These are phyloP conservation scores for Vigna angularis DNA, from an alignment of 306 rosid genomes.

Conservation along the genomic window DNA sequence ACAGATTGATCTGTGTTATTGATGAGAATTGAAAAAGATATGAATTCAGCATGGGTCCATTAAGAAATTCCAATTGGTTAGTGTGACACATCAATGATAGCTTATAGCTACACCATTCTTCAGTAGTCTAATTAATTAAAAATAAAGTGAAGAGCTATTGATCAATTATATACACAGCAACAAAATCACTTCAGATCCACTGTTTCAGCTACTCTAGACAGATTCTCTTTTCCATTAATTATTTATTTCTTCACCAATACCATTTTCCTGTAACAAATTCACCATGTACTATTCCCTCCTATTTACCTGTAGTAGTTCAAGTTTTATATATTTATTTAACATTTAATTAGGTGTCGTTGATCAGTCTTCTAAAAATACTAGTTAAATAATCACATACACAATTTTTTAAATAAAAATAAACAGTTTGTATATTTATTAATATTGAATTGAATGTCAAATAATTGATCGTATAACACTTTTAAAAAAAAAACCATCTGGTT, in stretches of 20 bases:
- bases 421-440: too few relatives aligned
- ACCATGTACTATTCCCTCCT: not conserved
- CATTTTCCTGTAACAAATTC: conserved; percentile 18
- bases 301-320: too few relatives aligned
- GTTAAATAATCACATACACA: too few relatives aligned
- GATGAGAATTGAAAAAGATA: conserved; percentile 30
- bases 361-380: too few relatives aligned
- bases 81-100: conserved; percentile 38
- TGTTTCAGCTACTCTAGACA: conserved; percentile 25
- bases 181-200: conserved; percentile 41
- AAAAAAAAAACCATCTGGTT: too few relatives aligned
- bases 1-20: conserved; percentile 32
- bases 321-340: too few relatives aligned
- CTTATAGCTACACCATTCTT: conserved; percentile 28
- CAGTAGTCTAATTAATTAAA: conserved; percentile 35
- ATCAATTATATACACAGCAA: not conserved
- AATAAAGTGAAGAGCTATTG: conserved; percentile 23
- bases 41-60: conserved; percentile 43
- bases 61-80: conserved; percentile 40
- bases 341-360: too few relatives aligned
- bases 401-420: too few relatives aligned
- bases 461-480: too few relatives aligned
- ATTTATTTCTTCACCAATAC: conserved; percentile 33
- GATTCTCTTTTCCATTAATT: conserved; percentile 44
- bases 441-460: too few relatives aligned